Percentiles rank a stretch among this genome's conserved stretches.
phyloP scores from a whole-genome alignment of 352 stramenopile genomes.

The Phytopythium mirpurense region DNA sequence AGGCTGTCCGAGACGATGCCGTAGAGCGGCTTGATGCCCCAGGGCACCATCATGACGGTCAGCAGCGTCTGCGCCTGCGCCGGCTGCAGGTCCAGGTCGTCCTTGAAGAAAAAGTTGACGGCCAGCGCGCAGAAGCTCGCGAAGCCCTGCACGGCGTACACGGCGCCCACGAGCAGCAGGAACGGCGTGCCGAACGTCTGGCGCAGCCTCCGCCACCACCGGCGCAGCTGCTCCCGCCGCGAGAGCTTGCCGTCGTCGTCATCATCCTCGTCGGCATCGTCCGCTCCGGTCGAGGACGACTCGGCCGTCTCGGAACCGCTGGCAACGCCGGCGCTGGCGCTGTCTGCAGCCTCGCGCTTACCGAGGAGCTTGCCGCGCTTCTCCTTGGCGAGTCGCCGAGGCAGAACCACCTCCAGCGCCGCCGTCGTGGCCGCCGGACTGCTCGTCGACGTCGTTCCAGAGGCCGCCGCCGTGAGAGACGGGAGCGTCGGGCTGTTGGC shows the following conservation, averaged over 20 bases:
- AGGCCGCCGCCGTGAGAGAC: not conserved
- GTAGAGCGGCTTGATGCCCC: conserved; percentile 96
- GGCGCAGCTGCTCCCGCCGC: conserved; percentile 29
- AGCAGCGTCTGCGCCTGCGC: conserved; percentile 91
- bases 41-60: conserved; percentile 92
- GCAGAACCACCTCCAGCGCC: conserved; percentile 4
- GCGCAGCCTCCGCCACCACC: conserved; percentile 44
- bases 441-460: not conserved
- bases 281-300: conserved; percentile 5
- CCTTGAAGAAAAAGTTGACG: conserved; percentile 97
- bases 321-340: not conserved
- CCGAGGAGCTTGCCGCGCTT: not conserved
- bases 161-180: conserved; percentile 62
- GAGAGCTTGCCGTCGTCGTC: conserved; percentile 15
- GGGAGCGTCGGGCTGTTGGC: not conserved
- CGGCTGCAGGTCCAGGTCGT: conserved; percentile 92
- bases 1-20: conserved; percentile 95
- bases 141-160: conserved; percentile 95
- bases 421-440: not conserved
- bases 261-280: conserved; percentile 14
- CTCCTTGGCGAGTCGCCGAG: not conserved
- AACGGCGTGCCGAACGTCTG: conserved; percentile 72
- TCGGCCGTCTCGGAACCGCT: conserved; percentile 3
- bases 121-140: conserved; percentile 90
- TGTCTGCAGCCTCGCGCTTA: not conserved